Percentiles rank a stretch among this genome's conserved stretches.
These are phyloP conservation scores for Gnetum montanum DNA, from an alignment of 75 land plant species.

Conservation along the genomic window DNA sequence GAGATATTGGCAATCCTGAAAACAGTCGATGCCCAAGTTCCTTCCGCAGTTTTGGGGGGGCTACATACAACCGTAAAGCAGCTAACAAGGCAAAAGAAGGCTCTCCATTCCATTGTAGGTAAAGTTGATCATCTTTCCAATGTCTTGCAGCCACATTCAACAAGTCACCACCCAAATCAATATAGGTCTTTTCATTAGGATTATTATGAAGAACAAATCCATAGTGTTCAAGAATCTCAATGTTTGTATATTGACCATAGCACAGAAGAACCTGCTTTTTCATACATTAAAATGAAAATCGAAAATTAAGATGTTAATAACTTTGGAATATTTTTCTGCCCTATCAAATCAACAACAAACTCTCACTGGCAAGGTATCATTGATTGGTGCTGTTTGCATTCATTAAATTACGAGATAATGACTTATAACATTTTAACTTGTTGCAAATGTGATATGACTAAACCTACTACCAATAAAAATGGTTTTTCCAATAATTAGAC, in stretches of 20 bases:
- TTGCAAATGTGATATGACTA: no score
- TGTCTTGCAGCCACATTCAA: slow-evolving; percentile 2
- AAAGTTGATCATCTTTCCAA: slow-evolving; percentile 31
- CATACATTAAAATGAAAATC: not conserved
- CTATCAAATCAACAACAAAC: no score
- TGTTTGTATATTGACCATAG: slow-evolving; percentile 82
- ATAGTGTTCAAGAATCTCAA: slow-evolving; percentile 95
- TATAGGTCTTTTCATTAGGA: slow-evolving; percentile 73
- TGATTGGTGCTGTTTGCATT: no score
- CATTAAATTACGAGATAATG: no score
- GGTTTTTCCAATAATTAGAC: no score
- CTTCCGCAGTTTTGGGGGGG: slow-evolving; percentile 38
- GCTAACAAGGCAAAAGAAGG: slow-evolving; percentile 78
- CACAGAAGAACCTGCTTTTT: slow-evolving; percentile 64
- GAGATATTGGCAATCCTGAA: slow-evolving; percentile 49
- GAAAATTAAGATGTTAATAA: no score
- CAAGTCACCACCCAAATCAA: slow-evolving; percentile 25
- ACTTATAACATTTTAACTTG: no score
- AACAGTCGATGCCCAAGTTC: slow-evolving; percentile 42
- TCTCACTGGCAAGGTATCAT: no score
- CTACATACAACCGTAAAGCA: slow-evolving; percentile 53
- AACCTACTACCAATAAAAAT: no score
- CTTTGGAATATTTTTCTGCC: no score
- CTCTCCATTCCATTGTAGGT: slow-evolving; percentile 56
- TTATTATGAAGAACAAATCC: slow-evolving; percentile 73